These are phyloP conservation scores for Yarrowia phangngaensis DNA, from an alignment of 805 yeast species.

Conservation along the genomic window DNA sequence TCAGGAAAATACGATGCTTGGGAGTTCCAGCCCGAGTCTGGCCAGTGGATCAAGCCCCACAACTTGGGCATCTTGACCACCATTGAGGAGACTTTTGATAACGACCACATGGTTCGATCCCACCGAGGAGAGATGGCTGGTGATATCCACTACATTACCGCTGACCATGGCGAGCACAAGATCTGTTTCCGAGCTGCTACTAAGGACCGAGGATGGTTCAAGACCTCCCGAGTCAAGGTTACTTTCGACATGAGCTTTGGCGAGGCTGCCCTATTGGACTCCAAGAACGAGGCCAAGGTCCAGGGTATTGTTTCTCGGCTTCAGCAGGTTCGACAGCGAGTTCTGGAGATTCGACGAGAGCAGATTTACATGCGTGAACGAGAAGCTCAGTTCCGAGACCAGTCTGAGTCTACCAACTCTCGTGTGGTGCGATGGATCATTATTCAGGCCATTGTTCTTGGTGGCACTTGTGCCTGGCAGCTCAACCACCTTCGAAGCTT, in stretches of 20 bases:
- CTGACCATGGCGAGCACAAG: constrained; percentile 80
- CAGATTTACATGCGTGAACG: constrained; percentile 59
- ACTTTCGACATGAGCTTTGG: constrained; percentile 70
- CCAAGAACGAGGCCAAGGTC: constrained; percentile 53
- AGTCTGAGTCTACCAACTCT: constrained; percentile 69
- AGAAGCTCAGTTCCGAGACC: constrained; percentile 73
- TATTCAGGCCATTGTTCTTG: constrained; percentile 63
- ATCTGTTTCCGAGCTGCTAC: constrained; percentile 65
- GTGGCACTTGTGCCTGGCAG: constrained; percentile 70
- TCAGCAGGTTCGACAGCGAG: constrained; percentile 53
- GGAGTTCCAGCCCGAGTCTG: constrained; percentile 51
- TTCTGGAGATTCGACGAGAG: constrained; percentile 59
- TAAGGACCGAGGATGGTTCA: constrained; percentile 54
- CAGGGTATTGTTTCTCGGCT: constrained; percentile 54
- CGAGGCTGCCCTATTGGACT: constrained; percentile 60
- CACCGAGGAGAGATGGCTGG: constrained; percentile 61
- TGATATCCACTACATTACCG: constrained; percentile 74
- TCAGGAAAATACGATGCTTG: constrained; percentile 55
- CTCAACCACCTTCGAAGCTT: constrained; percentile 70
- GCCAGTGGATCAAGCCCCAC: constrained; percentile 52
- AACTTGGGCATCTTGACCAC: constrained; percentile 58
- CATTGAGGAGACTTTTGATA: constrained; percentile 79
- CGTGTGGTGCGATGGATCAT: constrained; percentile 72
- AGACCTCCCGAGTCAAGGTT: constrained; percentile 58
- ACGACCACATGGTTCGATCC: constrained; percentile 68